A percentile compares a stretch with the other conserved stretches of the same genome.
Conservation (phyloP, 768 basidiomycete species). For the Mycena metata region DNA sequence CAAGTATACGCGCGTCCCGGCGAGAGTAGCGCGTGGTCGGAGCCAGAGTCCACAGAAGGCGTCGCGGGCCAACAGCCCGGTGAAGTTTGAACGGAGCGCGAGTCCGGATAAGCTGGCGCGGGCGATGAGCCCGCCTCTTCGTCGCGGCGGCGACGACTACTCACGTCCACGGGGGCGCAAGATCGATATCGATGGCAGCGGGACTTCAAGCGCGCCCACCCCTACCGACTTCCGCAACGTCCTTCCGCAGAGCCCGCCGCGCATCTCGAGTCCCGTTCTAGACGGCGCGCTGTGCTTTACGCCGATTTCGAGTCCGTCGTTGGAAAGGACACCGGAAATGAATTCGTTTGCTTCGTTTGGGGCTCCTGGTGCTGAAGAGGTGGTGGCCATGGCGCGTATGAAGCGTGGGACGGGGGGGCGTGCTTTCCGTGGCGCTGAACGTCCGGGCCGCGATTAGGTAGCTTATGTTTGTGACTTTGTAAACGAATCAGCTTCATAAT, state of each 20-base stretch:
- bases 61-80: slow-evolving; percentile 23
- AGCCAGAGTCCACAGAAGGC: slow-evolving; percentile 45
- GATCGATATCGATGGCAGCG: not conserved
- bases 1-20: slow-evolving; percentile 56
- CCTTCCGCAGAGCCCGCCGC: slow-evolving; percentile 31
- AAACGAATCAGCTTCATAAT: no score
- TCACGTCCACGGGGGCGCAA: not conserved
- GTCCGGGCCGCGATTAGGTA: not conserved
- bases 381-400: not conserved
- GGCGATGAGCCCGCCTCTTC: slow-evolving; percentile 13
- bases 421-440: not conserved
- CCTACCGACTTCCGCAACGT: slow-evolving; percentile 13
- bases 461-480: no score
- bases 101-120: slow-evolving; percentile 20
- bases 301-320: slow-evolving; percentile 19
- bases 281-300: slow-evolving; percentile 37
- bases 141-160: slow-evolving; percentile 1
- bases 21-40: slow-evolving; percentile 43
- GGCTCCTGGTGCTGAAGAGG: slow-evolving; percentile 1
- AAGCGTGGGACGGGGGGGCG: not conserved
- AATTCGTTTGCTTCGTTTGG: slow-evolving; percentile 37
- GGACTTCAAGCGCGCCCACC: no score
- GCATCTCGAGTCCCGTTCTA: slow-evolving; percentile 34
- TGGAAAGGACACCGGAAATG: slow-evolving; percentile 20
- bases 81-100: slow-evolving; percentile 18